Base-by-base conservation (phyloP, 83 land plant genomes). In the Picea abies region DNA sequence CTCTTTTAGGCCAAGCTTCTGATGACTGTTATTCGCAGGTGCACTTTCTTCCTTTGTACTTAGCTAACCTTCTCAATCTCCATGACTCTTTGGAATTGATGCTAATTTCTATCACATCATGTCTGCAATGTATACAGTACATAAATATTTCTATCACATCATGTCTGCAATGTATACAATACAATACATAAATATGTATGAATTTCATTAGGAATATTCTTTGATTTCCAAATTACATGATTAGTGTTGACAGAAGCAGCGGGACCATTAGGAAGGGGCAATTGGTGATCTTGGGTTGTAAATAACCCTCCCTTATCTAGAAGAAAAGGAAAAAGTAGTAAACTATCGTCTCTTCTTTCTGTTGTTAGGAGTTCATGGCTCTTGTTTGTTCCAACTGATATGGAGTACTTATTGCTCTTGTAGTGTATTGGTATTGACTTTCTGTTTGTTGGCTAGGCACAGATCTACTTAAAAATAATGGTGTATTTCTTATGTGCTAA, bases 1-100 rank as follows among this genome's bases (percentile, higher is more conserved):
- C 98, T 72, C 92, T 95, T 79, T 85, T 95, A 84, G 88, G 90
- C 73, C 64, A 89, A 23, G 92, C 88, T 56, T 79, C 93, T 67
- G 91, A 87, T 44, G 89, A 93, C 91, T 76, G 88, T 70, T 89
- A 90, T 80, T 81, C 91, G 4, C 87, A 84, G 91, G 93, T 92
- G n/a, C 77, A 44, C 19, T 41, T 73, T 73, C 14, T 73, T 41
- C 56, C 44, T 73, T 73, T 20, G 60, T 73, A 73, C 56, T 20
- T 47, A 26, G 20, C 29, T 60, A 26, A 44, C n/a, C 29, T 60
- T 26, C 15, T 60, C 23, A 66, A 66, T n/a, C 12, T 25, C 26
- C 26, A 25, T 60, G 49, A 32, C 80, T 60, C 41, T 29, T 78
- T 44, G 14, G 25, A 58, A 5, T 58, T 60, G 25, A 26, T 58